Evolutionary conservation across 208 protist genomes (phyloP).

Genomic region (Naegleria gruberi): DNA sequence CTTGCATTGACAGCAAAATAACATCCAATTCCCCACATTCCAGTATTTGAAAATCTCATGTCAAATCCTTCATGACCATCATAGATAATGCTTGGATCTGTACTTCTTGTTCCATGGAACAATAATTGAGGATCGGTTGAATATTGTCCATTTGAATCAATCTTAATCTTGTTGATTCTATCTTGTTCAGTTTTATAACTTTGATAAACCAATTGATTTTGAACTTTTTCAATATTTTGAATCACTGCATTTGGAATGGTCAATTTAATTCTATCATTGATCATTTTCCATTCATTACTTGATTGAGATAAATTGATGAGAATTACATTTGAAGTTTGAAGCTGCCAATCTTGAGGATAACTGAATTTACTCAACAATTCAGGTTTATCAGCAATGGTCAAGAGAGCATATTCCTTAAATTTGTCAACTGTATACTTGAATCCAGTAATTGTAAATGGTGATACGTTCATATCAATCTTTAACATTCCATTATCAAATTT

Average conservation of each 20-base stretch:
- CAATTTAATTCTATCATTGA: neutral
- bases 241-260: neutral
- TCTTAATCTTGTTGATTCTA: neutral
- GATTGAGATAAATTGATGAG: neutral
- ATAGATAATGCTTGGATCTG: neutral
- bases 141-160: neutral
- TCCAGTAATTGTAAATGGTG: neutral
- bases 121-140: neutral
- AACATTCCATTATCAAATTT: too few species aligned
- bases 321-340: neutral
- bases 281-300: neutral
- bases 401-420: neutral
- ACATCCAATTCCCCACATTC: slow-evolving; percentile 21
- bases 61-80: slow-evolving; percentile 1
- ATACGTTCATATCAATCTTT: neutral
- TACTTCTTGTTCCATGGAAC: neutral
- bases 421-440: neutral
- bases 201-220: neutral
- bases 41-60: slow-evolving; percentile 1
- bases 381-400: neutral
- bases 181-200: neutral
- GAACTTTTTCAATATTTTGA: neutral
- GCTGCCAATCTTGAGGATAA: neutral
- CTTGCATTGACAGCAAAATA: slow-evolving; percentile 23
- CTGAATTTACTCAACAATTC: too few species aligned